phyloP scores from a whole-genome alignment of 2,329 filamentous ascomycete species.

The Aspergillus spinulosporus region DNA sequence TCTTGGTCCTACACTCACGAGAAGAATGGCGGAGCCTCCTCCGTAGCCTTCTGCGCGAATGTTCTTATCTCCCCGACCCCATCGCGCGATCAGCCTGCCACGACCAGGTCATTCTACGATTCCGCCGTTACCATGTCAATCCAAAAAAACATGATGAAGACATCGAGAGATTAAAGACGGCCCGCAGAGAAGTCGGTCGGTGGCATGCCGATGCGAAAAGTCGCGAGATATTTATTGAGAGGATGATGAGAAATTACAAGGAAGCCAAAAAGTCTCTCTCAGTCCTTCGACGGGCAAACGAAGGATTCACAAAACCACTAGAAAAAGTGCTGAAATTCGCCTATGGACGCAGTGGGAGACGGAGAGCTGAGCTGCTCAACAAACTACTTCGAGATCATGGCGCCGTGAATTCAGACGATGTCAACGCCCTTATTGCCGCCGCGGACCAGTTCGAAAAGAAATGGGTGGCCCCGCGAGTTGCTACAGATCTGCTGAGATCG shows the following conservation, averaged over 20 bases:
- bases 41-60: conserved; percentile 59
- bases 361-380: conserved; percentile 51
- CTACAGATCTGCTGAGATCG: conserved; percentile 36
- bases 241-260: conserved; percentile 24
- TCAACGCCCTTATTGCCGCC: conserved; percentile 10
- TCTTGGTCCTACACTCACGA: conserved; percentile 8
- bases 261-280: conserved; percentile 43
- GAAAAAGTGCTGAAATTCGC: conserved; percentile 55
- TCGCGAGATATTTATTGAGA: conserved; percentile 20
- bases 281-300: conserved; percentile 54
- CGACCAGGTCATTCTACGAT: conserved; percentile 51
- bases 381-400: conserved; percentile 33
- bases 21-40: conserved; percentile 49
- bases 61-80: conserved; percentile 61
- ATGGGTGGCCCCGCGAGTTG: conserved; percentile 37
- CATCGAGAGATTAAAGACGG: neutral
- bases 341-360: conserved; percentile 59
- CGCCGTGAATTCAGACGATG: conserved; percentile 24
- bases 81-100: conserved; percentile 53
- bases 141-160: neutral
- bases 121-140: conserved; percentile 41
- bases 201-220: neutral
- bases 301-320: conserved; percentile 54
- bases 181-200: neutral
- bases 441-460: conserved; percentile 24